These are phyloP conservation scores for Aspergillus versicolor DNA, from an alignment of 2,329 filamentous ascomycete genomes.

Conservation along the genomic window DNA sequence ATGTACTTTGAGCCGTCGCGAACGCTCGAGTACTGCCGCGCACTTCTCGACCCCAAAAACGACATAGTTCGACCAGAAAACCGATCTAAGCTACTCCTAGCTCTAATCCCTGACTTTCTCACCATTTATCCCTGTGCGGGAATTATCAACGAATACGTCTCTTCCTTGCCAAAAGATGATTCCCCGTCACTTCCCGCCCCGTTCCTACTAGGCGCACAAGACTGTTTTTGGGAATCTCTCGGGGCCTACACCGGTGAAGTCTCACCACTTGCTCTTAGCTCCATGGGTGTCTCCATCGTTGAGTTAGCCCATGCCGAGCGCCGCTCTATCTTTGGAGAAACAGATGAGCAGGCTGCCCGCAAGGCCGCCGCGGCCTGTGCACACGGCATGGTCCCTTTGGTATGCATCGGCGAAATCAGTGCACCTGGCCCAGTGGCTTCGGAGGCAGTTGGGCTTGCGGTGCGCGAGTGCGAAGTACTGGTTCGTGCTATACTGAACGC, in stretches of 20 bases:
- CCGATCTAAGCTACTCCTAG: conserved; percentile 63
- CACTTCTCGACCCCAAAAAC: conserved; percentile 50
- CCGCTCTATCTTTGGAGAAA: conserved; percentile 69
- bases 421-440: conserved; percentile 47
- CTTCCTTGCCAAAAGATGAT: conserved; percentile 18
- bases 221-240: conserved; percentile 66
- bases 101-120: conserved; percentile 76
- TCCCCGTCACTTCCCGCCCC: conserved; percentile 38
- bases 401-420: conserved; percentile 75
- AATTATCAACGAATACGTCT: conserved; percentile 36
- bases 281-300: conserved; percentile 69
- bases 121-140: conserved; percentile 55
- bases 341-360: conserved; percentile 63
- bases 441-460: conserved; percentile 55
- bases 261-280: conserved; percentile 65
- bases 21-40: conserved; percentile 58
- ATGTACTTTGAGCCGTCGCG: conserved; percentile 41
- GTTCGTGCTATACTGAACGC: conserved; percentile 62
- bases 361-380: conserved; percentile 69
- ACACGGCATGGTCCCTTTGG: conserved; percentile 71
- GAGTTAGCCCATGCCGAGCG: conserved; percentile 82
- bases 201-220: conserved; percentile 71
- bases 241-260: conserved; percentile 79
- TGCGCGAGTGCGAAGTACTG: conserved; percentile 66
- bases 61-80: conserved; percentile 43